These are phyloP conservation scores for Penicillium glabrum DNA, from an alignment of 2,329 filamentous ascomycete genomes.

Conservation along the genomic window DNA sequence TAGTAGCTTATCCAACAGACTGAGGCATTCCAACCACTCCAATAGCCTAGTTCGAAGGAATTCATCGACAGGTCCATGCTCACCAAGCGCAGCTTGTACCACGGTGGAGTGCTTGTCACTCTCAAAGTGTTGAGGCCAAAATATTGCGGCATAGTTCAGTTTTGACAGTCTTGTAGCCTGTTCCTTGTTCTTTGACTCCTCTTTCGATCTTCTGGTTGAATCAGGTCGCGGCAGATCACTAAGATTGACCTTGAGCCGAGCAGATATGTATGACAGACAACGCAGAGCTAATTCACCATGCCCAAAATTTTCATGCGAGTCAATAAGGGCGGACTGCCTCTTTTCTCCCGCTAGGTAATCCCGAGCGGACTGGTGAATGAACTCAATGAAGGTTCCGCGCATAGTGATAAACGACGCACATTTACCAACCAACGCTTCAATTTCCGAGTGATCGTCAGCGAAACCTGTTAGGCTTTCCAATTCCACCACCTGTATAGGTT, in stretches of 20 bases:
- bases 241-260: constrained; percentile 25
- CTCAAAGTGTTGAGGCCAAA: constrained; percentile 26
- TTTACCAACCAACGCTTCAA: constrained; percentile 6
- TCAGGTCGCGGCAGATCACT: constrained; percentile 18
- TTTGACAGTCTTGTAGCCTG: background rate
- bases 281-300: constrained; percentile 10
- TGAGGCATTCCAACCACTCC: constrained; percentile 31
- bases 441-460: constrained; percentile 8
- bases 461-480: constrained; percentile 21
- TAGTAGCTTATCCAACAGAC: constrained; percentile 20
- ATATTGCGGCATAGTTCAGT: constrained; percentile 24
- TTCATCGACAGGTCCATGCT: constrained; percentile 6
- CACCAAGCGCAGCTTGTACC: background rate
- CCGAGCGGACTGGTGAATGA: constrained; percentile 30
- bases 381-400: constrained; percentile 22
- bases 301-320: constrained; percentile 11
- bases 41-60: constrained; percentile 26
- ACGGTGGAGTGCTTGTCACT: background rate
- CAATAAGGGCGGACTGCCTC: constrained; percentile 14
- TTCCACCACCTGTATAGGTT: constrained; percentile 25
- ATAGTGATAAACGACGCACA: constrained; percentile 28
- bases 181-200: constrained; percentile 1
- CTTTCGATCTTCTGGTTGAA: constrained; percentile 13
- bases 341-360: constrained; percentile 21
- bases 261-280: constrained; percentile 23